Conservation (phyloP, 352 stramenopile species). For the Globisporangium orthogonon region DNA sequence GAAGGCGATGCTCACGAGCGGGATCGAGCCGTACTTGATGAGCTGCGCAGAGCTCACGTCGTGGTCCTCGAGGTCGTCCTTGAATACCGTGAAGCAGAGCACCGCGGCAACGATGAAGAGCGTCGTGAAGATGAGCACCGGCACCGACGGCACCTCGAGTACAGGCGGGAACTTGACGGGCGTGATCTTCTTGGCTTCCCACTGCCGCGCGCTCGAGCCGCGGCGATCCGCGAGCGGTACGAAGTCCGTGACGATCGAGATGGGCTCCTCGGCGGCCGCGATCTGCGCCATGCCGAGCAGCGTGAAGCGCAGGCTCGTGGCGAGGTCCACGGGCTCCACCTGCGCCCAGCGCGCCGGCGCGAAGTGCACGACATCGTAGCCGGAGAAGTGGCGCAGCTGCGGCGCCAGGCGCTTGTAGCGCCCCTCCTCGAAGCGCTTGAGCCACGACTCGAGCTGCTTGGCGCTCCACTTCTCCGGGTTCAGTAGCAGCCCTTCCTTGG, state of each 20-base stretch:
- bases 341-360: slow-evolving; percentile 43
- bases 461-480: slow-evolving; percentile 79
- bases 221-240: slow-evolving; percentile 31
- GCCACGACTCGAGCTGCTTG: slow-evolving; percentile 74
- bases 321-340: slow-evolving; percentile 53
- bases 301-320: slow-evolving; percentile 79
- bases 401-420: slow-evolving; percentile 51
- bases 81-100: slow-evolving; percentile 76
- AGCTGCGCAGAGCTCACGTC: slow-evolving; percentile 58
- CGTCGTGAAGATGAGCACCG: slow-evolving; percentile 34
- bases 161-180: slow-evolving; percentile 79
- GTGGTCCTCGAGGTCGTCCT: slow-evolving; percentile 37
- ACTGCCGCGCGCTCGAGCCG: slow-evolving; percentile 11
- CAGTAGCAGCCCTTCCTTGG: slow-evolving; percentile 80
- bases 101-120: slow-evolving; percentile 49
- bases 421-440: slow-evolving; percentile 65
- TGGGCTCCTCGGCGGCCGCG: slow-evolving; percentile 42
- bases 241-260: slow-evolving; percentile 81
- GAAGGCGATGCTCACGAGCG: slow-evolving; percentile 84
- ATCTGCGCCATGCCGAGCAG: slow-evolving; percentile 84
- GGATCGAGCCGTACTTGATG: slow-evolving; percentile 81
- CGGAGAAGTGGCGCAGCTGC: slow-evolving; percentile 52
- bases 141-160: slow-evolving; percentile 66
- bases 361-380: slow-evolving; percentile 69
- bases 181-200: slow-evolving; percentile 21